phyloP scores from a whole-genome alignment of 176 grass and related monocot genomes.

The Typha latifolia region DNA sequence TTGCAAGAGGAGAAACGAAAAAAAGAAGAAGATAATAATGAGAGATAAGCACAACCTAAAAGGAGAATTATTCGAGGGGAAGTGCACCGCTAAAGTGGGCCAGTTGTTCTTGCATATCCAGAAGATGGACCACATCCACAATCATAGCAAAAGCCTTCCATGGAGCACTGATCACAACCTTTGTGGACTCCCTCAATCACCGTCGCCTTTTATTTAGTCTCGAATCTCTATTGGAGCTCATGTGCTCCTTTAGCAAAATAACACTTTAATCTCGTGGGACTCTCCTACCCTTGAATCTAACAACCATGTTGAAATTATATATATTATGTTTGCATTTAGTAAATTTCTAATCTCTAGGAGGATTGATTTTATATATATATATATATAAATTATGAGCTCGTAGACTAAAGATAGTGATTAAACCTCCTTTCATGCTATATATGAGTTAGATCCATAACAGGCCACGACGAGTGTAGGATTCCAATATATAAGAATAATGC shows the following conservation, averaged over 20 bases:
- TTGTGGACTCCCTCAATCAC: background rate
- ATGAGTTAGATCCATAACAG: no score
- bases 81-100: background rate
- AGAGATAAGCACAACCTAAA: background rate
- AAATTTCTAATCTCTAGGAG: no score
- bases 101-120: background rate
- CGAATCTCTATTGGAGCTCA: background rate
- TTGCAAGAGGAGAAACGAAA: no score
- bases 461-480: no score
- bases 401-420: no score
- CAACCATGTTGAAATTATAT: background rate
- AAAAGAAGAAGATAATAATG: background rate
- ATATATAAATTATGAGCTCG: no score
- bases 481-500: no score
- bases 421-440: no score
- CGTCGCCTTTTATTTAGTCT: background rate
- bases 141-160: background rate
- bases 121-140: background rate
- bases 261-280: background rate
- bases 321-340: no score
- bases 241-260: background rate
- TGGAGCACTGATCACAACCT: background rate
- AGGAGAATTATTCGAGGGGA: background rate
- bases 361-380: no score
- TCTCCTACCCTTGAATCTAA: background rate